Evolutionary conservation across 176 grass and related monocot species (phyloP).

Genomic region (Calamus simplicifolius): DNA sequence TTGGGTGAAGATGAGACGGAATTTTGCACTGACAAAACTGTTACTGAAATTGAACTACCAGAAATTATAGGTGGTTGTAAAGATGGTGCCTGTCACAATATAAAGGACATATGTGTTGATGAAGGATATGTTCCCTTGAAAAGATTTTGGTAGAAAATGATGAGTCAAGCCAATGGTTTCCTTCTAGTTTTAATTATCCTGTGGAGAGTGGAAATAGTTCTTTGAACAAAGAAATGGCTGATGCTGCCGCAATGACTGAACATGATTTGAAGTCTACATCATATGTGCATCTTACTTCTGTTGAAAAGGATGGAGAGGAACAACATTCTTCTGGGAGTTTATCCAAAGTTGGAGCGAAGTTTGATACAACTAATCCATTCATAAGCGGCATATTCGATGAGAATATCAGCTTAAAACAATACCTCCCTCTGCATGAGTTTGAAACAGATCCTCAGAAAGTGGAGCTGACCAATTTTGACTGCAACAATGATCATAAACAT

Average conservation of each 20-base stretch:
- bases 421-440: constrained; percentile 13
- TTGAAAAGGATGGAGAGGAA: background rate
- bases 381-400: constrained; percentile 1
- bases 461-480: constrained; percentile 1
- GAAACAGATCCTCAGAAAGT: constrained; percentile 14
- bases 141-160: constrained; percentile 1
- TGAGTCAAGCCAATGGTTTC: constrained; percentile 9
- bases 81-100: constrained; percentile 1
- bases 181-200: constrained; percentile 22
- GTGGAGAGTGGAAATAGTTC: constrained; percentile 21
- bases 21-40: constrained; percentile 61
- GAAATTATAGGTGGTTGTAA: constrained; percentile 30
- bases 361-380: constrained; percentile 1
- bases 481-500: constrained; percentile 6
- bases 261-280: constrained; percentile 21
- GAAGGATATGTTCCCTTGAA: background rate
- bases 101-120: constrained; percentile 12
- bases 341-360: constrained; percentile 17
- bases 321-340: constrained; percentile 10
- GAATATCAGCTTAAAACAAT: constrained; percentile 14
- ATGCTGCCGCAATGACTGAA: constrained; percentile 18
- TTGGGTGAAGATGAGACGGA: background rate
- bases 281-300: constrained; percentile 16
- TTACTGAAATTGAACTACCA: constrained; percentile 50
- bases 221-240: constrained; percentile 13